Evolutionary conservation across 2,329 filamentous ascomycete genomes (phyloP).

Genomic region (Clonostachys rosea): DNA sequence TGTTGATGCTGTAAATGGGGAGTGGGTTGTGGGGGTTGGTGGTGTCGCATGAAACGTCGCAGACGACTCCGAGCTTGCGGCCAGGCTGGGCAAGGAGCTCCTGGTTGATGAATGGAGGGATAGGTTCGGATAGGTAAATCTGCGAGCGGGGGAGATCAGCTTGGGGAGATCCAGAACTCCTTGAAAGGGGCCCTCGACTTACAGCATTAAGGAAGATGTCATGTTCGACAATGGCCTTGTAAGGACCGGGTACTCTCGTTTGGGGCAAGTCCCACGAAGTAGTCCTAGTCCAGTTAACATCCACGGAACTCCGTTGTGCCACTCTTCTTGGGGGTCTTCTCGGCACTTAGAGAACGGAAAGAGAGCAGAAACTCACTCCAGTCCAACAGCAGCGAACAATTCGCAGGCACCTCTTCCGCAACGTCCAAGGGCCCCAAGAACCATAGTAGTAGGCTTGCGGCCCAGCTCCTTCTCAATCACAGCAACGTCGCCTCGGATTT

Average conservation of each 20-base stretch:
- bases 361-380: conserved; percentile 3
- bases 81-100: conserved; percentile 58
- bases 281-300: conserved; percentile 58
- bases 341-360: neutral
- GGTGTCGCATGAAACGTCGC: conserved; percentile 74
- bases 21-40: conserved; percentile 68
- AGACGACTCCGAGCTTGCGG: conserved; percentile 74
- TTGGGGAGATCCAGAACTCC: neutral
- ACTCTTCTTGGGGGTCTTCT: neutral
- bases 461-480: conserved; percentile 24
- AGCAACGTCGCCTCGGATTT: neutral
- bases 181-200: neutral
- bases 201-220: conserved; percentile 70
- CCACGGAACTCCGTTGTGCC: no score
- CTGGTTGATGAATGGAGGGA: conserved; percentile 75
- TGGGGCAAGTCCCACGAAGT: conserved; percentile 66
- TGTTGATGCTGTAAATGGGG: conserved; percentile 80
- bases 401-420: conserved; percentile 85
- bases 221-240: conserved; percentile 59
- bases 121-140: conserved; percentile 35
- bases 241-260: conserved; percentile 61
- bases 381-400: conserved; percentile 67
- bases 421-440: conserved; percentile 80
- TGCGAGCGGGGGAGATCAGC: conserved; percentile 28
- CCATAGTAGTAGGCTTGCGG: conserved; percentile 66